Base-by-base conservation (phyloP, 768 basidiomycete species). In the Boletus rubropictus region DNA sequence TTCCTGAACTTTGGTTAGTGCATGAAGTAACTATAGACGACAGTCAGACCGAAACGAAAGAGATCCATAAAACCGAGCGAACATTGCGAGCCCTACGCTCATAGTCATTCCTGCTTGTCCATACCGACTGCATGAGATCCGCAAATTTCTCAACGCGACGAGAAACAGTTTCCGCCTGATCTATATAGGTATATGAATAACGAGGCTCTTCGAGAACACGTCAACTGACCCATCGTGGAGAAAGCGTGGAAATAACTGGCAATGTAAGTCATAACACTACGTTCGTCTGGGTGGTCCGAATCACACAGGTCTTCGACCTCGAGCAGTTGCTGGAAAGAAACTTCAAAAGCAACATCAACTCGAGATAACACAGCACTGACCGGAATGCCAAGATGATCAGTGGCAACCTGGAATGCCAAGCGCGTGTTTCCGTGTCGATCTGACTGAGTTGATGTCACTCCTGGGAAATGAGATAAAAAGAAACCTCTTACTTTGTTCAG, bases 241-340 rank as follows among this genome's bases (percentile, higher is more conserved):
- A 99, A 99, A 0, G 95, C 94, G 62, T 98, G 96, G 75, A 99
- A 99, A 69, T 78, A 98, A 57, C 89, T 89, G 28, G 96, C 96
- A 38, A 99, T 86, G 56, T 97, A 98, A 5, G 93, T 97, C 91
- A 97, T 97, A 10, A 97, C 89, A 66, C 88, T 91, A 31, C 92
- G 83, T 68, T 99, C 96, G 64, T 99, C 96, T 0, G 95, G 95
- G 39, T 77, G 79, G n/a, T 72, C 72, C 0, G 83, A 80, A 60
- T 93, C 91, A 55, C 91, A 94, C 25, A 99, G 67, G 72, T 99
- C 96, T 45, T 91, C 86, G 0, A 98, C 95, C 75, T 99, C 96
- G 17, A 99, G 78, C 4, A 99, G 72, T 84, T 89, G 90, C 91
- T 96, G 46, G 24, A 39, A 36, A 27, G 20, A 29, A 6, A 32